Evolutionary conservation across 805 yeast species (phyloP).

Genomic region (Barnettozyma pratensis): DNA sequence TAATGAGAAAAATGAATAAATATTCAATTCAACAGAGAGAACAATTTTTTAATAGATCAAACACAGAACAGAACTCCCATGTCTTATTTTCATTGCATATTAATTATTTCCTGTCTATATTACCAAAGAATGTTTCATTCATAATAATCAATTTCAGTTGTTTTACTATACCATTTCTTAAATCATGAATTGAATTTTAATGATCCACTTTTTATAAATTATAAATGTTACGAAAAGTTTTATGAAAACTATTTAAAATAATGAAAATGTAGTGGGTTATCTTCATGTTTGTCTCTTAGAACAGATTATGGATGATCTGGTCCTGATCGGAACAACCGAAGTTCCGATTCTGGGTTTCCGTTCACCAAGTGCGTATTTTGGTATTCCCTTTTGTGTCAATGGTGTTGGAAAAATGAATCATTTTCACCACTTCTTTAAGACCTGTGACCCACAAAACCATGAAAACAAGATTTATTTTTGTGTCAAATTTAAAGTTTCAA

Average conservation of each 20-base stretch:
- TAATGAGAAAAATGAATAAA: slow-evolving; percentile 27
- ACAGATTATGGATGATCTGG: too few species aligned
- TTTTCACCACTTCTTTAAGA: too few species aligned
- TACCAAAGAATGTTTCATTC: not conserved
- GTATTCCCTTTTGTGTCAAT: too few species aligned
- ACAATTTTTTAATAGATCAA: not conserved
- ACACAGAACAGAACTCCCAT: too few species aligned
- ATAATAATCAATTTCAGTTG: not conserved
- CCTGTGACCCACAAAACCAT: too few species aligned
- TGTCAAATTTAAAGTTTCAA: too few species aligned
- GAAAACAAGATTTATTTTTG: too few species aligned
- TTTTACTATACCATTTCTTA: not conserved
- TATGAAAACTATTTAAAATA: not conserved
- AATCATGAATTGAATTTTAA: not conserved
- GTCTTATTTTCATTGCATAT: not conserved
- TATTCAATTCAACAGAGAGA: not conserved
- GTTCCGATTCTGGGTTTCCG: too few species aligned
- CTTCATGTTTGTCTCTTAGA: too few species aligned
- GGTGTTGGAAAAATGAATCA: too few species aligned
- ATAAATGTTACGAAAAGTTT: not conserved
- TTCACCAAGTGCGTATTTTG: too few species aligned
- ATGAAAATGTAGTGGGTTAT: not conserved
- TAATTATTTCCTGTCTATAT: not conserved
- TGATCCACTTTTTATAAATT: not conserved
- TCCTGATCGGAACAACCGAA: too few species aligned